A percentile compares a stretch with the other conserved stretches of the same genome.
Conservation (phyloP, 805 yeast species). For the Lachancea sp. region DNA sequence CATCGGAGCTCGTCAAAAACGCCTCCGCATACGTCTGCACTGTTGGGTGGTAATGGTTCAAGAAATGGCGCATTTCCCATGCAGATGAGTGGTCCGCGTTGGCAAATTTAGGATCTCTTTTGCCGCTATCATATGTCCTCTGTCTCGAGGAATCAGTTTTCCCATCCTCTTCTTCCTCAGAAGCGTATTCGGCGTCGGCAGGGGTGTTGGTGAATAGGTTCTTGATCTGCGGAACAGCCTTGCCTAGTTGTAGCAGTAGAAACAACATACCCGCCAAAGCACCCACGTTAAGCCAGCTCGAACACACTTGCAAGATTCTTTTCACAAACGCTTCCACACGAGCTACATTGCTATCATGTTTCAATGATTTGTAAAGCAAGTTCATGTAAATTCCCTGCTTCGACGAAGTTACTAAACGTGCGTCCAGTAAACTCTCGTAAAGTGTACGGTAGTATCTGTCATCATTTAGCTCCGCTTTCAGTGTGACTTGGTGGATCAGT, state of each 20-base stretch:
- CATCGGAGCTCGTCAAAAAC: conserved; percentile 38
- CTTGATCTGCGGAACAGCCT: conserved; percentile 56
- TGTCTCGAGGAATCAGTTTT: conserved; percentile 23
- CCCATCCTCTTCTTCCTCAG: conserved; percentile 37
- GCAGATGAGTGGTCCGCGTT: conserved; percentile 73
- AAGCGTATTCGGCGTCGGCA: conserved; percentile 43
- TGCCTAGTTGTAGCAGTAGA: conserved; percentile 62
- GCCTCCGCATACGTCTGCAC: conserved; percentile 72
- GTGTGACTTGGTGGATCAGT: conserved; percentile 72
- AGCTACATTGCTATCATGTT: conserved; percentile 53
- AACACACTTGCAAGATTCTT: conserved; percentile 77
- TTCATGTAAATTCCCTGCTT: conserved; percentile 91
- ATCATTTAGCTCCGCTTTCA: conserved; percentile 47
- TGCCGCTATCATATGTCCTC: conserved; percentile 64
- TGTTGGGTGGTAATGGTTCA: conserved; percentile 87
- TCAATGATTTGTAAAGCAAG: conserved; percentile 75
- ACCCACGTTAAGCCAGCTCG: conserved; percentile 84
- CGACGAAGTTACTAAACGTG: conserved; percentile 75
- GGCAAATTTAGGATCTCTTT: conserved; percentile 91
- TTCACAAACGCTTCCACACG: conserved; percentile 87
- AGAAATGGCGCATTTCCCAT: conserved; percentile 78
- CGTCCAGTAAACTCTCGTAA: conserved; percentile 83
- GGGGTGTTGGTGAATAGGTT: conserved; percentile 55
- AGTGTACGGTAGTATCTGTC: conserved; percentile 81
- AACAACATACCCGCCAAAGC: conserved; percentile 78